Evolutionary conservation across 2,329 filamentous ascomycete species (phyloP), one percentile per base, ranked within the genome.

Genomic region (Colletotrichum horii): DNA sequence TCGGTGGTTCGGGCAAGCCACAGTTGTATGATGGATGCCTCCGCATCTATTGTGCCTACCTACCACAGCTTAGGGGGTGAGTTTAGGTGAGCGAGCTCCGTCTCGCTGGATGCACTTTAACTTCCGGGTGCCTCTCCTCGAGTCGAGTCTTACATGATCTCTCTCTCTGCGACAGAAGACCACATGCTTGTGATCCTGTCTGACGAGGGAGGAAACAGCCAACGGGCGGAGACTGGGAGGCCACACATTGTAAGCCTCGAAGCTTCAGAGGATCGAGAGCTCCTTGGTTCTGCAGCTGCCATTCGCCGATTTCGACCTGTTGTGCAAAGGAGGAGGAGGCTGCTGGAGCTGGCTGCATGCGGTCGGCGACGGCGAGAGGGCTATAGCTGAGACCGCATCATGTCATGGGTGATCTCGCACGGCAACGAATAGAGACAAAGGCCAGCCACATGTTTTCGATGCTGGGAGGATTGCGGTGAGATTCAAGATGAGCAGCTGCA

Each of bases 381-480:
- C 32, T 70, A 34, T 38, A 69, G 58, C 74, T 60, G 58, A 74
- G 74, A 74, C 74, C 48, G 36, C 19, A 58, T 73, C 74, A 66
- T 66, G 61, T 52, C 43, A 73, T 58, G 58, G 70, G 22, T 34
- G 70, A 74, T 74, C 48, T 69, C 28, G 70, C 65, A 69, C 65
- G 70, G 74, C 74, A 66, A 74, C 70, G 65, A 76, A 69, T 76
- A 61, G 48, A 60, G 70, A 76, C 64, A 69, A 69, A 69, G 48
- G 28, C 52, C 28, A 52, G 65, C 74, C 74, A 69, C 74, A 76
- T 73, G 58, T 62, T 73, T 65, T 65, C 34, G 48, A 74, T 32
- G 28, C 48, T 30, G 52, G 36, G 19, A 73, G 55, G 24, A 66
- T 65, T 60, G 43, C 56, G 43, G 43, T 56, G 69, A 75, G 56